phyloP scores from a whole-genome alignment of 768 basidiomycete genomes.

The Calocera cornea region DNA sequence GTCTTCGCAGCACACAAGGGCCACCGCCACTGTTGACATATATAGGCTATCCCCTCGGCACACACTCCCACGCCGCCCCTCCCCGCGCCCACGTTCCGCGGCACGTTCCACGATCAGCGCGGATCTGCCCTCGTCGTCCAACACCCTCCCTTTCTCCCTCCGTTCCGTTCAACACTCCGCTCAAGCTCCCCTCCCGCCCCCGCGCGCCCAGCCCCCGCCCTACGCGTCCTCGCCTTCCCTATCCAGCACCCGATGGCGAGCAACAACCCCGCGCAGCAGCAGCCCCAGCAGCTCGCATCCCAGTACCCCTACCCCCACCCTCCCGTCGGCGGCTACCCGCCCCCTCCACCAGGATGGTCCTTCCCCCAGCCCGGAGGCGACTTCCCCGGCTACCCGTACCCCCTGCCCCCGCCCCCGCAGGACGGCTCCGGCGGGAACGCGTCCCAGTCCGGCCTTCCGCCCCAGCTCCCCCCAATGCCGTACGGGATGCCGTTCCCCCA shows the following conservation, averaged over 20 bases:
- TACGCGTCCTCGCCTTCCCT: too few relatives aligned
- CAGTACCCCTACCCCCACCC: not conserved
- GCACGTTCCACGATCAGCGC: not conserved
- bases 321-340: not conserved
- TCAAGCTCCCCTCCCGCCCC: not conserved
- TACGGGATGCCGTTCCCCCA: not conserved
- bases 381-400: not conserved
- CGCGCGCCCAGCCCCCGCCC: not conserved
- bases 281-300: not conserved
- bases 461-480: not conserved
- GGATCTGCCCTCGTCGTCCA: not conserved
- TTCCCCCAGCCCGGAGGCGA: not conserved
- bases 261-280: not conserved
- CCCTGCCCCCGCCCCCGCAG: not conserved
- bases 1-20: too few relatives aligned
- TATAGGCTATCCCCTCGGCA: too few relatives aligned
- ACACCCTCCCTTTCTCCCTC: not conserved
- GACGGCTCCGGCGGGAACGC: not conserved
- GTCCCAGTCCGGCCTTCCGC: not conserved
- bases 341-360: not conserved
- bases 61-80: too few relatives aligned
- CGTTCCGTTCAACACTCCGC: not conserved
- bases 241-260: not conserved
- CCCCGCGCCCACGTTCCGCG: too few relatives aligned
- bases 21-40: too few relatives aligned